These are phyloP conservation scores for Euptelea pleiosperma DNA, from an alignment of 164 flowering plant species.

Conservation along the genomic window DNA sequence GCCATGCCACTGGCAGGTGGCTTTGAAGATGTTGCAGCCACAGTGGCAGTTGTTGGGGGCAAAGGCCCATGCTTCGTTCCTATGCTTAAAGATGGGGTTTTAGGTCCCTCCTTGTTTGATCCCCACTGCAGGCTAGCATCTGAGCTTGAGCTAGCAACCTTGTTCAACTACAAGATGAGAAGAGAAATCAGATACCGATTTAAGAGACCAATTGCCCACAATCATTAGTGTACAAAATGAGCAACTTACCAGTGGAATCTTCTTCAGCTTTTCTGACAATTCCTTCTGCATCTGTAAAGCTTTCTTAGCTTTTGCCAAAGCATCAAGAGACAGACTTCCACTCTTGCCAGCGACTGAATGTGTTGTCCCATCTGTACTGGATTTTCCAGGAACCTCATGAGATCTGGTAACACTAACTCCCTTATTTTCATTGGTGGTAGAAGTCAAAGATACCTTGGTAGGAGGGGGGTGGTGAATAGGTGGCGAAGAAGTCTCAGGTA, in stretches of 20 bases:
- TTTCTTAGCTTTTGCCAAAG: slow-evolving; percentile 87
- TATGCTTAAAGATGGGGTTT: slow-evolving; percentile 25
- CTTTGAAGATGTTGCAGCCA: slow-evolving; percentile 20
- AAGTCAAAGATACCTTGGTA: slow-evolving; percentile 95
- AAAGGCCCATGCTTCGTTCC: slow-evolving; percentile 23
- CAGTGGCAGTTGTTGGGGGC: slow-evolving; percentile 15
- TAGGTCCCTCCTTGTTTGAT: slow-evolving; percentile 29
- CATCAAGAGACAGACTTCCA: slow-evolving; percentile 85
- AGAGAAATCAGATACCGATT: background rate
- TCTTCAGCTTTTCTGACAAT: slow-evolving; percentile 79
- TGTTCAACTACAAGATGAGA: slow-evolving; percentile 53
- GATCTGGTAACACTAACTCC: slow-evolving; percentile 97
- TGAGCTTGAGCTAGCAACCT: slow-evolving; percentile 35
- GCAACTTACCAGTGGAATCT: slow-evolving; percentile 62
- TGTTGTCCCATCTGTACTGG: slow-evolving; percentile 96
- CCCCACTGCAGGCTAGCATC: slow-evolving; percentile 31
- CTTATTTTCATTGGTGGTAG: slow-evolving; percentile 97
- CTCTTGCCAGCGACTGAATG: slow-evolving; percentile 75
- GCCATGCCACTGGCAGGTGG: slow-evolving; percentile 36
- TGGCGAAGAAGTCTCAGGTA: slow-evolving; percentile 35
- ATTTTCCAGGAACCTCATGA: slow-evolving; percentile 99
- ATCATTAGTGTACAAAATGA: background rate
- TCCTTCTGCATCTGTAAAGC: slow-evolving; percentile 87
- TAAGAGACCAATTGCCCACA: too few species aligned
- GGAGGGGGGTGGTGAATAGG: slow-evolving; percentile 42